These are phyloP conservation scores for Vanilla planifolia DNA, from an alignment of 106 monocot genomes.

Conservation along the genomic window DNA sequence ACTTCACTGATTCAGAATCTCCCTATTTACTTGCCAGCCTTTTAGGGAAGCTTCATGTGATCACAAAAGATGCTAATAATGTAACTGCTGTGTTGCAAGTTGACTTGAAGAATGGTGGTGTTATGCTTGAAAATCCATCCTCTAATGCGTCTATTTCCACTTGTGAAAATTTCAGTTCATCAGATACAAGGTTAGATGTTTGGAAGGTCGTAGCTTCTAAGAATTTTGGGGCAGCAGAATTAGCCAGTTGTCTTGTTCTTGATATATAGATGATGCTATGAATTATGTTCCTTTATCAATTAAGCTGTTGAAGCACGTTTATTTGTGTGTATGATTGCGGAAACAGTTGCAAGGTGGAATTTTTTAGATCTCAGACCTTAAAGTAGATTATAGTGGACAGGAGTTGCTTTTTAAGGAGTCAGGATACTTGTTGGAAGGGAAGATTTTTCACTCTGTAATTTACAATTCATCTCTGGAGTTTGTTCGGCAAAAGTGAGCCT, in stretches of 20 bases:
- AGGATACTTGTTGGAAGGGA: no score
- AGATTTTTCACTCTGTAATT: no score
- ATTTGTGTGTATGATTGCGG: no score
- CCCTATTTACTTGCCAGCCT: slow-evolving; percentile 77
- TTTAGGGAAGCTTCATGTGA: slow-evolving; percentile 74
- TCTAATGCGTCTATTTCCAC: slow-evolving; percentile 1
- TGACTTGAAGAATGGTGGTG: slow-evolving; percentile 21
- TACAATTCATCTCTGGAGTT: no score
- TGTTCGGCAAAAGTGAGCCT: no score
- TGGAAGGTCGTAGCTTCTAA: slow-evolving; percentile 63
- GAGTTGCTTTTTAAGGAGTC: no score
- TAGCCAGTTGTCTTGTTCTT: slow-evolving; percentile 84
- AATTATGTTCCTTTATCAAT: no score
- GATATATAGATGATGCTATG: slow-evolving; percentile 13
- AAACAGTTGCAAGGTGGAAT: no score
- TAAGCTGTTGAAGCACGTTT: no score
- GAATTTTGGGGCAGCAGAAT: slow-evolving; percentile 64
- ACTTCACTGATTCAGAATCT: slow-evolving; percentile 61
- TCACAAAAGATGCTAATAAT: slow-evolving; percentile 51
- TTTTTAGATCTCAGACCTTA: no score
- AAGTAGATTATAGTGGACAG: no score
- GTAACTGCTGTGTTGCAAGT: slow-evolving; percentile 50
- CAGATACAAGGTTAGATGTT: slow-evolving; percentile 21
- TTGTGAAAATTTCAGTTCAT: slow-evolving; percentile 2
- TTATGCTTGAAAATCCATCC: slow-evolving; percentile 11